These are phyloP conservation scores for Penicillium nordicum DNA, from an alignment of 2,329 filamentous ascomycete genomes.

Conservation along the genomic window DNA sequence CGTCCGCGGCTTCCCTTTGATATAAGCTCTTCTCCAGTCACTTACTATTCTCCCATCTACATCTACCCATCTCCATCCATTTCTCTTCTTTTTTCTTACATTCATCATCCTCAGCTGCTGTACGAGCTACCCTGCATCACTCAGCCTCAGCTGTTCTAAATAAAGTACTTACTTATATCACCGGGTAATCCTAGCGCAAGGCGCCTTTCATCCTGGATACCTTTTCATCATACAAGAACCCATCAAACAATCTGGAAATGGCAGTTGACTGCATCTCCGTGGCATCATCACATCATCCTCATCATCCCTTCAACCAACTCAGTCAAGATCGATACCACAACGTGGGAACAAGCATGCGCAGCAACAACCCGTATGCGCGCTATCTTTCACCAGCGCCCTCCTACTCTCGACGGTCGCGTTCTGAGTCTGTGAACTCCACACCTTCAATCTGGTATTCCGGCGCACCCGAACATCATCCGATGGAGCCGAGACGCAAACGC, in stretches of 20 bases:
- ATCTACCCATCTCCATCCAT: background rate
- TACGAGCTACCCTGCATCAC: constrained; percentile 13
- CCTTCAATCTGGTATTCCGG: constrained; percentile 26
- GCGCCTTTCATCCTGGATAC: background rate
- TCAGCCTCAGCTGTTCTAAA: constrained; percentile 8
- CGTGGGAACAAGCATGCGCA: constrained; percentile 10
- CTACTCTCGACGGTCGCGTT: constrained; percentile 17
- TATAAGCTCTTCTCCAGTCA: background rate
- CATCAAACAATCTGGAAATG: constrained; percentile 2
- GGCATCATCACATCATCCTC: constrained; percentile 23
- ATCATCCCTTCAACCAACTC: constrained; percentile 19
- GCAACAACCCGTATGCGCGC: constrained; percentile 28
- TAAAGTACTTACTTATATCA: constrained; percentile 6
- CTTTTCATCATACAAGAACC: background rate
- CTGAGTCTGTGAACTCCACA: constrained; percentile 21
- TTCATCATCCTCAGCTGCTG: background rate
- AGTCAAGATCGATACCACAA: constrained; percentile 7
- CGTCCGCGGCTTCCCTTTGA: constrained; percentile 4
- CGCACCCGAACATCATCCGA: constrained; percentile 25
- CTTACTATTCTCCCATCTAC: background rate
- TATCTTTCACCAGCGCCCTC: constrained; percentile 27
- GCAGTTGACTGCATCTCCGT: constrained; percentile 23
- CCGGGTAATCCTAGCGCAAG: constrained; percentile 9
- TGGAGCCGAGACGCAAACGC: constrained; percentile 22
- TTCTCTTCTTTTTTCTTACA: background rate